Conservation (phyloP, 192 early-diverging fungal genomes). For the Chytriomyces hyalinus region DNA sequence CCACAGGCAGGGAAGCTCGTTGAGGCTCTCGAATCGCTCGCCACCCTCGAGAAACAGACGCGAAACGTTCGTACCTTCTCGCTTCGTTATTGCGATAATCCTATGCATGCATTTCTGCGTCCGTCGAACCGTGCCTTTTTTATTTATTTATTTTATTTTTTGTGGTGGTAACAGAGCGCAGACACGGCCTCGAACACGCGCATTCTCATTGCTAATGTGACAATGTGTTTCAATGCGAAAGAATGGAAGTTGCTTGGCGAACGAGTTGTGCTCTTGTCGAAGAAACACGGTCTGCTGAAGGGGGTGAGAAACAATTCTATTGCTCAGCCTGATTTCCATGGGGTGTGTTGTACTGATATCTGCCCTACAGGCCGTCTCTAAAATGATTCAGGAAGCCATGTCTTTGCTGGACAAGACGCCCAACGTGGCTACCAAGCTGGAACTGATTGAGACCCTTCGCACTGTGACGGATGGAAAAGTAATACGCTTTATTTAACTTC, state of each 20-base stretch:
- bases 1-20: slow-evolving; percentile 70
- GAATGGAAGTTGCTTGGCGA: slow-evolving; percentile 94
- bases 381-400: slow-evolving; percentile 95
- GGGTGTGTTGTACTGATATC: neutral
- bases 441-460: slow-evolving; percentile 91
- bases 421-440: slow-evolving; percentile 79
- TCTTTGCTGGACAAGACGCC: slow-evolving; percentile 85
- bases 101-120: slow-evolving; percentile 8
- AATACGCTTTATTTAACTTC: slow-evolving; percentile 2
- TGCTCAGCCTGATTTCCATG: neutral
- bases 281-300: slow-evolving; percentile 97
- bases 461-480: slow-evolving; percentile 97
- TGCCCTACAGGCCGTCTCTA: slow-evolving; percentile 76
- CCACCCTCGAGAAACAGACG: slow-evolving; percentile 92
- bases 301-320: slow-evolving; percentile 26
- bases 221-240: slow-evolving; percentile 69
- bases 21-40: slow-evolving; percentile 87
- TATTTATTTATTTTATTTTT: slow-evolving; percentile 10
- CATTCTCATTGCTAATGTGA: slow-evolving; percentile 80
- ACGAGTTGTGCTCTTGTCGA: slow-evolving; percentile 88
- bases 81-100: no score
- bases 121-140: neutral
- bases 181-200: slow-evolving; percentile 90
- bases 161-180: slow-evolving; percentile 59
- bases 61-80: slow-evolving; percentile 67